Conservation (phyloP, 495 filamentous ascomycete genomes). For the Penicillium flavigenum region DNA sequence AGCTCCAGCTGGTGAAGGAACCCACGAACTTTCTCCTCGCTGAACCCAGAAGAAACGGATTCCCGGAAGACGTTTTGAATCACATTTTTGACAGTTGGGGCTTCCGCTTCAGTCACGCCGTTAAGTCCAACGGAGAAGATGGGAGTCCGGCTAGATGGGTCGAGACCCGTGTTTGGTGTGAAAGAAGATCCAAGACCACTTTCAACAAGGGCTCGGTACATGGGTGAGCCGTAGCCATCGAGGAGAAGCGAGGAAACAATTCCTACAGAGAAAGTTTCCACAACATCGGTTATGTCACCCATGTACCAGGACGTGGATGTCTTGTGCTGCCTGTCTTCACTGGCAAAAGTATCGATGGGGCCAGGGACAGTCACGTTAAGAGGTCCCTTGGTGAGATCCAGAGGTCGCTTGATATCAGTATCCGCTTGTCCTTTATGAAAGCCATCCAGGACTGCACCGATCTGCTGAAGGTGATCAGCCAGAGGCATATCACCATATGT, state of each 20-base stretch:
- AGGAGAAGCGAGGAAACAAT: slow-evolving; percentile 79
- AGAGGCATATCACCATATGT: slow-evolving; percentile 95
- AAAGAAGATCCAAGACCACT: slow-evolving; percentile 88
- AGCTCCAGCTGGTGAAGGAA: slow-evolving; percentile 92
- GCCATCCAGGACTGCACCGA: slow-evolving; percentile 65
- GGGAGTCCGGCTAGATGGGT: slow-evolving; percentile 68
- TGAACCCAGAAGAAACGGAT: slow-evolving; percentile 72
- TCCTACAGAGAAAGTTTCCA: slow-evolving; percentile 82
- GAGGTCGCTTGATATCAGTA: slow-evolving; percentile 69
- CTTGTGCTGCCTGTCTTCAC: slow-evolving; percentile 83
- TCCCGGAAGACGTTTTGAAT: slow-evolving; percentile 67
- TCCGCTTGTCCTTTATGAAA: slow-evolving; percentile 72
- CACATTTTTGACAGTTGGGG: slow-evolving; percentile 70
- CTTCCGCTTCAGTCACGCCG: slow-evolving; percentile 76
- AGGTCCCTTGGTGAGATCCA: slow-evolving; percentile 67
- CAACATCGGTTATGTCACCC: slow-evolving; percentile 73
- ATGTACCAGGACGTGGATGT: slow-evolving; percentile 91
- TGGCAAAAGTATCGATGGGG: slow-evolving; percentile 84
- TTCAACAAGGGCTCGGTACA: slow-evolving; percentile 90
- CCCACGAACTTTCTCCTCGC: slow-evolving; percentile 83
- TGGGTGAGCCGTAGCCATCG: slow-evolving; percentile 91
- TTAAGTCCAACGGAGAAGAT: slow-evolving; percentile 90
- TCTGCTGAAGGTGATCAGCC: slow-evolving; percentile 70
- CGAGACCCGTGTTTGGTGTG: slow-evolving; percentile 90
- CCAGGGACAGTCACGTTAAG: slow-evolving; percentile 69